Base-by-base conservation (phyloP, 2,329 filamentous ascomycete species). In the Beauveria rudraprayagi region DNA sequence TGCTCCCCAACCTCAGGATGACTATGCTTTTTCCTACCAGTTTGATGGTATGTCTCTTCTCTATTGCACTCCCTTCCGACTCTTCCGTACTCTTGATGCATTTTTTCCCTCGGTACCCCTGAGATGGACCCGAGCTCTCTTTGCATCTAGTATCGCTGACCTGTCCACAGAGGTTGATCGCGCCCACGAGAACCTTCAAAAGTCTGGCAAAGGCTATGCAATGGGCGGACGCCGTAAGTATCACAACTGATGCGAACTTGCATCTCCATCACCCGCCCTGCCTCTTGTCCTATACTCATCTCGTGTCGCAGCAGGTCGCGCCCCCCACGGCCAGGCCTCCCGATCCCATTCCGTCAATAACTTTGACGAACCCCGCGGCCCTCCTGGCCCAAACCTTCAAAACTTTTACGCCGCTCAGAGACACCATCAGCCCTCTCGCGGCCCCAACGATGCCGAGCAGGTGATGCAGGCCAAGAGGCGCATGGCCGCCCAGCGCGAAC, bases 381-480 rank as follows among this genome's bases (percentile, higher is more conserved):
- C 90, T 64, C 84, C 89, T 65, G 88, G 89, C 72, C 86, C 89
- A 66, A 75, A 94, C 75, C 82, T 94, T 63, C 93, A 97, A 76
- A 93, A 89, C 74, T 97, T 93, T 76, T 97, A 97, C 77, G 91
- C 92, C 72, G 87, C 86, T 69, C 94, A 97, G 79, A 90, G 93
- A 72, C 94, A 95, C 77, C 94, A 95, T 77, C 91, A 93, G 78
- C 85, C 84, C 81, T 80, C 91, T 81, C 78, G 91, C 83, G 78
- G 92, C 83, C 85, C 84, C 72, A 87, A 83, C 81, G 94, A 97
- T 80, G 91, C 92, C 76, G 94, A 97, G 80, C 92, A 97, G 80
- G 91, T 97, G 86, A 91, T 96, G 83, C 94, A 97, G 86, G 92
- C 92, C 71, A 97, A 97, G 85, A 91, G 94, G 81, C 90, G 93